Base-by-base conservation (phyloP, 192 early-diverging fungal genomes). In the Geosiphon pyriformis region DNA sequence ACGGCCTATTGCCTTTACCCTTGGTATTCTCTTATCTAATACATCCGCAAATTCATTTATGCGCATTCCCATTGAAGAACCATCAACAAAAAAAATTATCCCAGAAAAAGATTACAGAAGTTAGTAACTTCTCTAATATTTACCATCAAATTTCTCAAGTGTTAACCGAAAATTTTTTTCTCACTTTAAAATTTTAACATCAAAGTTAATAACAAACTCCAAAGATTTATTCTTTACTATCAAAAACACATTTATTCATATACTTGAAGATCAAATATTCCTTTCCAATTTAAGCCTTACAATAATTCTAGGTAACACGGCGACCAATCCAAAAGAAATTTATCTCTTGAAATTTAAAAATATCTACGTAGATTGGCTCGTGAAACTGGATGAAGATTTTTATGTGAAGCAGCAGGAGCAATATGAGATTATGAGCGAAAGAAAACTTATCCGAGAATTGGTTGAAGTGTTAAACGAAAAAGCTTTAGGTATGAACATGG, bases 281-380 rank as follows among this genome's bases (percentile, higher is more conserved):
- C 27, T 4, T 1, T 23, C 53, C 22, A 23, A 1, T 55, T 4
- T 55, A 55, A 26, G 11, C 1, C 23, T 55, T 23, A 26, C 53
- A 10, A 55, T 55, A 20, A 4, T 55, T 12, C 20, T 55, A 22
- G 52, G 53, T 12, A 20, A 55, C 1, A 26, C 53, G 12, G 53
- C 6, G 22, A 55, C 53, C 12, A 55, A 20, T 26, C 53, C 53
- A 1, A 55, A 55, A 55, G 53, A 55, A 29, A 55, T 55, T 20
- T 54, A 55, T 55, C 27, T 55, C 20, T 29, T 4, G 27, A 55
- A 55, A 54, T 55, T 55, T 23, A 23, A 11, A 11, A 55, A 55
- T 55, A 12, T 55, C 1, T 55, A 55, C 23, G 20, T 23, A 10
- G 52, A 54, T 20, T 20, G 20, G 6, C 11, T 23, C 10, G 11